Base-by-base conservation (phyloP, 768 basidiomycete species). In the Boletus barrowsii region DNA sequence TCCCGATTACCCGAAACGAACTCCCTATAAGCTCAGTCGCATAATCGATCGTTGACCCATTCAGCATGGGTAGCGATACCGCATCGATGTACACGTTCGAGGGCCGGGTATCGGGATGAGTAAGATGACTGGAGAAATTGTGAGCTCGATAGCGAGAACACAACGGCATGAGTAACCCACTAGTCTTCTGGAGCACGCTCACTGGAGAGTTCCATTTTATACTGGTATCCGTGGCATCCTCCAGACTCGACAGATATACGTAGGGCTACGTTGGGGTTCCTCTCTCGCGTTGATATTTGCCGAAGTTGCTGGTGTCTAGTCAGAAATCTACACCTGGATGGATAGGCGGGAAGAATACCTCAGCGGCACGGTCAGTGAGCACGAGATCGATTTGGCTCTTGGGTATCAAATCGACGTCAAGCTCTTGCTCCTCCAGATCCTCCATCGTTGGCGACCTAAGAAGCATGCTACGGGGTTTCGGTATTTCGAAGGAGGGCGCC, bases 151-250 rank as follows among this genome's bases (percentile, higher is more conserved):
- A 22, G 6, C 1, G 11, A 32, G 3, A 37, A n/a, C 8, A 35
- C 2, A 24, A 17, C 1, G 17, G 13, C 9, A 45, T 9, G n/a
- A 8, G 20, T 4, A 14, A 76, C 91, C 67, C 67, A 95, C 94
- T 94, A 97, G 72, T 97, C 94, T 58, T 94, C 93, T 5, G 78
- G 76, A 29, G 78, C 74, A 15, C 77, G 76, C 42, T 73, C 71
- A 36, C 76, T 78, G 3, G 89, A 87, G 4, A 98, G 79, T 51
- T 88, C 84, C 80, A 98, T 83, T 61, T 90, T 95, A 71, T 98
- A 97, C 64, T 97, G 93, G 70, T 98, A 98, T 36, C 96, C 96
- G 68, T 98, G 95, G 65, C 96, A 98, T 18, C 96, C 96, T 11
- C 96, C 96, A 11, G 88, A 91, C 63, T 97, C 93, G 24, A 98